phyloP scores from a whole-genome alignment of 495 filamentous ascomycete genomes.

The Hypoxylon lenormandii region DNA sequence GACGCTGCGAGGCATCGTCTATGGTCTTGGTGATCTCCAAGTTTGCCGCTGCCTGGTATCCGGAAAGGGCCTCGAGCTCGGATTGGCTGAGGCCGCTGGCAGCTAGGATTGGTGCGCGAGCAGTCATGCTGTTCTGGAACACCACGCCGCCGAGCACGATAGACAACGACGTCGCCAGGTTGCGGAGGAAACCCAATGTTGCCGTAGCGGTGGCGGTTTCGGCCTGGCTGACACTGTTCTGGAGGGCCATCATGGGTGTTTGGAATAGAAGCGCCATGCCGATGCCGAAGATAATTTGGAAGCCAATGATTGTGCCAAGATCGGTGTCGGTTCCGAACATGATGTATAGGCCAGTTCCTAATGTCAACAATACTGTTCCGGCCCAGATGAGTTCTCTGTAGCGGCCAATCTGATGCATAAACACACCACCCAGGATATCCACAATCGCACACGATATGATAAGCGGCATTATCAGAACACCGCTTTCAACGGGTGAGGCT shows the following conservation, averaged over 20 bases:
- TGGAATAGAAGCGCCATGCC: conserved; percentile 70
- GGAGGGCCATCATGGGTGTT: conserved; percentile 75
- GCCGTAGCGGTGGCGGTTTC: conserved; percentile 76
- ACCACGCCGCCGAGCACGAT: conserved; percentile 76
- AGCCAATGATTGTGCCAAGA: conserved; percentile 65
- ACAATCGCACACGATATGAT: conserved; percentile 63
- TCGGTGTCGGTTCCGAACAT: conserved; percentile 58
- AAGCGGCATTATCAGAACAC: conserved; percentile 77
- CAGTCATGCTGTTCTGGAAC: conserved; percentile 71
- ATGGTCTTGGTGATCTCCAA: conserved; percentile 63
- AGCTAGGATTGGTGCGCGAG: conserved; percentile 52
- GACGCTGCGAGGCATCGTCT: conserved; percentile 57
- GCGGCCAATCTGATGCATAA: conserved; percentile 71
- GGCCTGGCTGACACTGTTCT: conserved; percentile 67
- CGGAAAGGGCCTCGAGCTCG: conserved; percentile 45
- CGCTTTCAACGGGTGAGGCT: conserved; percentile 74
- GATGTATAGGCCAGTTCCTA: conserved; percentile 69
- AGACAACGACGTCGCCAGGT: conserved; percentile 70
- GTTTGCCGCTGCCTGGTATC: conserved; percentile 63
- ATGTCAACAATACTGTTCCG: conserved; percentile 63
- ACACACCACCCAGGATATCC: conserved; percentile 62
- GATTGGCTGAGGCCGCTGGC: conserved; percentile 58
- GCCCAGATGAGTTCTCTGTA: conserved; percentile 68
- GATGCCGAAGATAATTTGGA: conserved; percentile 62
- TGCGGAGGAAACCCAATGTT: conserved; percentile 72